Percentiles rank a stretch among this genome's conserved stretches.
phyloP scores from a whole-genome alignment of 192 early-diverging fungal genomes.

The Glomus cerebriforme region DNA sequence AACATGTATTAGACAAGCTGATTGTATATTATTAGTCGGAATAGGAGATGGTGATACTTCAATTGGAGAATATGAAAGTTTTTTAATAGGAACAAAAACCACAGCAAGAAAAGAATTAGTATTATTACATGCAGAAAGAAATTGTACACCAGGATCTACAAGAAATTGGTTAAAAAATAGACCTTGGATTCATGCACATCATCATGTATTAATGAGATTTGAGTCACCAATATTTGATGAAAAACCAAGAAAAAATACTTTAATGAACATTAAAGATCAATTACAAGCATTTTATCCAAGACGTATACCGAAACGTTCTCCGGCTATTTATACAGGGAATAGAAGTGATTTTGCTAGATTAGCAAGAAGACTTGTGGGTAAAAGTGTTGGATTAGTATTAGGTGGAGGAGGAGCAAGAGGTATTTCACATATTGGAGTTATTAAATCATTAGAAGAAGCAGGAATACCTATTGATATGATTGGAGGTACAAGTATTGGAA shows the following conservation, averaged over 20 bases:
- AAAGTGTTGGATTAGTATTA: constrained; percentile 90
- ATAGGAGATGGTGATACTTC: constrained; percentile 86
- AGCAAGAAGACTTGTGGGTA: constrained; percentile 88
- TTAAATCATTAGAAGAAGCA: constrained; percentile 93
- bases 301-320: constrained; percentile 41
- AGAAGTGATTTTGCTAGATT: constrained; percentile 66
- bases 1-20: constrained; percentile 91
- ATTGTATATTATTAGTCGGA: constrained; percentile 94
- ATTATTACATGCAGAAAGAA: constrained; percentile 79
- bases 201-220: constrained; percentile 85
- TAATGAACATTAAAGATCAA: constrained; percentile 66
- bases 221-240: constrained; percentile 42
- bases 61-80: constrained; percentile 90
- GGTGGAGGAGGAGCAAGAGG: constrained; percentile 98
- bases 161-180: constrained; percentile 91
- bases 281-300: constrained; percentile 66
- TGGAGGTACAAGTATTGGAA: constrained; percentile 96
- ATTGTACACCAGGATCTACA: constrained; percentile 79
- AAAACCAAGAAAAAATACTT: constrained; percentile 51
- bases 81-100: constrained; percentile 92
- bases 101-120: constrained; percentile 98
- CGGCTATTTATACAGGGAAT: constrained; percentile 40
- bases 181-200: constrained; percentile 95
- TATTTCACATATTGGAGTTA: constrained; percentile 88
- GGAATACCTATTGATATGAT: constrained; percentile 98